Evolutionary conservation across 805 yeast species (phyloP).

Genomic region (Pichia rugopelliculosa): DNA sequence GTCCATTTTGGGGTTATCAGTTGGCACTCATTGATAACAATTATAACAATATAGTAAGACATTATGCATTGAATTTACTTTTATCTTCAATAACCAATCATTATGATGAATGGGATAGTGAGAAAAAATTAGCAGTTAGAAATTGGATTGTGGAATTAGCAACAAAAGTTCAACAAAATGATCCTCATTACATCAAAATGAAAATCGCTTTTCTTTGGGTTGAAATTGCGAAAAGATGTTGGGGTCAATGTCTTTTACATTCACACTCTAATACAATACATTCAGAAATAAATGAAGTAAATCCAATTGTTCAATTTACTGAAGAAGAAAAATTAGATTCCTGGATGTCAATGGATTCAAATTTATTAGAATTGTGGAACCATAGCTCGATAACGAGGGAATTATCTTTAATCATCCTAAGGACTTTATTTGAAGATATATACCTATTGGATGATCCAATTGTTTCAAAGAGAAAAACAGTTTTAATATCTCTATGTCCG

Average conservation of each 20-base stretch:
- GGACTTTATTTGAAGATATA: constrained; percentile 89
- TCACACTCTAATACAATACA: constrained; percentile 5
- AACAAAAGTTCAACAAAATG: constrained; percentile 46
- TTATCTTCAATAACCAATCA: constrained; percentile 59
- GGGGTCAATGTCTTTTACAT: constrained; percentile 67
- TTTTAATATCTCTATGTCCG: constrained; percentile 74
- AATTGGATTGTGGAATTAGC: constrained; percentile 82
- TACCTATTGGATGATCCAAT: constrained; percentile 87
- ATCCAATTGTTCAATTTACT: constrained; percentile 13
- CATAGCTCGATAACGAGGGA: constrained; percentile 59
- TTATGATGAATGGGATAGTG: constrained; percentile 47
- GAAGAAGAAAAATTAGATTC: constrained; percentile 53
- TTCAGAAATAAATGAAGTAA: not conserved
- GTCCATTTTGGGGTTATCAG: constrained; percentile 90
- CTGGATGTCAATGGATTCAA: constrained; percentile 84
- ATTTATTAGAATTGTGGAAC: constrained; percentile 70
- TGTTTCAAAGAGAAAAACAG: constrained; percentile 71
- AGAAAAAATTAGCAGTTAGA: constrained; percentile 61
- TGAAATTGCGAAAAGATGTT: constrained; percentile 76
- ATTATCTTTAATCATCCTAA: constrained; percentile 64
- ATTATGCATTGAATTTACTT: constrained; percentile 78
- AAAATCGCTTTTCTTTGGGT: constrained; percentile 90
- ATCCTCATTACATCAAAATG: constrained; percentile 86
- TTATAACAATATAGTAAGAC: constrained; percentile 67
- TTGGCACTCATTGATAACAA: constrained; percentile 60